Evolutionary conservation across 2,329 filamentous ascomycete genomes (phyloP).

Genomic region (Venturia oleaginea): DNA sequence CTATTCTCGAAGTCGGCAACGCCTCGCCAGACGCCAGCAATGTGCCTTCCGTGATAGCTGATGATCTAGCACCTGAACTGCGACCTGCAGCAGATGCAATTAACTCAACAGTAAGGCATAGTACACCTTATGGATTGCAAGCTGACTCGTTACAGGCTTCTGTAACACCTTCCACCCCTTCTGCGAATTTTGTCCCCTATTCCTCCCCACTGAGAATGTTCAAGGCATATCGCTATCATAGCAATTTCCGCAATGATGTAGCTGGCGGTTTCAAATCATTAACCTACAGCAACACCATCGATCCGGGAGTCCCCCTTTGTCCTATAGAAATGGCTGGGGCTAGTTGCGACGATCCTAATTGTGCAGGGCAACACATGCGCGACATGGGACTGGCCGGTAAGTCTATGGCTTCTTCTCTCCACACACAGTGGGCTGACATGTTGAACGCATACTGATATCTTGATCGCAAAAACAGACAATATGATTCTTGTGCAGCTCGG

Average conservation of each 20-base stretch:
- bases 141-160: slow-evolving; percentile 1
- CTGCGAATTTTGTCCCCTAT: slow-evolving; percentile 52
- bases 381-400: slow-evolving; percentile 66
- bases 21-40: neutral
- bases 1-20: neutral
- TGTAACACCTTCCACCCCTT: slow-evolving; percentile 16
- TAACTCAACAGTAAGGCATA: neutral
- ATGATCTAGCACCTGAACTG: slow-evolving; percentile 33
- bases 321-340: slow-evolving; percentile 62
- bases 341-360: slow-evolving; percentile 65
- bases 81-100: slow-evolving; percentile 19
- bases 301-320: slow-evolving; percentile 65
- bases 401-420: slow-evolving; percentile 30
- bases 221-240: slow-evolving; percentile 84
- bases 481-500: slow-evolving; percentile 65
- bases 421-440: slow-evolving; percentile 13
- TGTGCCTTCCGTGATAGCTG: slow-evolving; percentile 19
- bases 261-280: slow-evolving; percentile 74
- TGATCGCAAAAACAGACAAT: slow-evolving; percentile 50
- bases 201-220: slow-evolving; percentile 75
- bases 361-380: slow-evolving; percentile 72
- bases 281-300: slow-evolving; percentile 89
- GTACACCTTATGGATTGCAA: neutral
- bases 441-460: slow-evolving; percentile 16
- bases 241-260: slow-evolving; percentile 60